Conservation (phyloP, 805 yeast genomes). For the Schizosaccharomyces lindneri region DNA sequence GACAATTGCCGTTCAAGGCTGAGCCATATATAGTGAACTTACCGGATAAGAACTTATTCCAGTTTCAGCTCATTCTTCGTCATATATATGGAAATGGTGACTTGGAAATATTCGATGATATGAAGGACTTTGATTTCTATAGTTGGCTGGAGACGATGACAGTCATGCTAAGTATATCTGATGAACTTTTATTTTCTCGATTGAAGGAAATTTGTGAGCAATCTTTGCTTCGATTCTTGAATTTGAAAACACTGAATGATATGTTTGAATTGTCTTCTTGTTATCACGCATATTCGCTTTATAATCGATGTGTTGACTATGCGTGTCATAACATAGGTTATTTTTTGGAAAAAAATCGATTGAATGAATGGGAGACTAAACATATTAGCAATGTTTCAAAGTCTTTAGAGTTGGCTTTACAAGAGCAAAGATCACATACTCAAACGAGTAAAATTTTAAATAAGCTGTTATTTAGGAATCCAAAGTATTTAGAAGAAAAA, state of each 20-base stretch:
- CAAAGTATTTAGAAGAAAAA: conserved; percentile 15
- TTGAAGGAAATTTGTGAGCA: background rate
- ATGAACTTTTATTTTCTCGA: background rate
- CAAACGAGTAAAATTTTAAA: conserved; percentile 23
- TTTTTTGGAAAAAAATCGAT: background rate
- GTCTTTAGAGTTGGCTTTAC: conserved; percentile 16
- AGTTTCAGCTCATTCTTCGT: background rate
- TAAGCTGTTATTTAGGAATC: conserved; percentile 26
- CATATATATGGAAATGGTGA: background rate
- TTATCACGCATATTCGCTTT: background rate
- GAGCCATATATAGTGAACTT: background rate
- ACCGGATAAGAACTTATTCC: background rate
- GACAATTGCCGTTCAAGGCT: too few relatives aligned
- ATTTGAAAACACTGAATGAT: background rate
- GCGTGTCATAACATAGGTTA: background rate
- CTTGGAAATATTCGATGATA: background rate
- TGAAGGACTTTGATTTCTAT: background rate
- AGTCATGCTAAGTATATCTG: background rate
- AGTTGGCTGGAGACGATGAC: background rate
- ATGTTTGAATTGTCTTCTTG: background rate
- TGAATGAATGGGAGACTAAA: background rate
- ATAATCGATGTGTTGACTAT: background rate
- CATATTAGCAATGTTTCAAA: background rate
- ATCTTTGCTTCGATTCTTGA: background rate
- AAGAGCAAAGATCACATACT: conserved; percentile 23